phyloP scores from a whole-genome alignment of 768 basidiomycete genomes.

The Phylloporus sp. region DNA sequence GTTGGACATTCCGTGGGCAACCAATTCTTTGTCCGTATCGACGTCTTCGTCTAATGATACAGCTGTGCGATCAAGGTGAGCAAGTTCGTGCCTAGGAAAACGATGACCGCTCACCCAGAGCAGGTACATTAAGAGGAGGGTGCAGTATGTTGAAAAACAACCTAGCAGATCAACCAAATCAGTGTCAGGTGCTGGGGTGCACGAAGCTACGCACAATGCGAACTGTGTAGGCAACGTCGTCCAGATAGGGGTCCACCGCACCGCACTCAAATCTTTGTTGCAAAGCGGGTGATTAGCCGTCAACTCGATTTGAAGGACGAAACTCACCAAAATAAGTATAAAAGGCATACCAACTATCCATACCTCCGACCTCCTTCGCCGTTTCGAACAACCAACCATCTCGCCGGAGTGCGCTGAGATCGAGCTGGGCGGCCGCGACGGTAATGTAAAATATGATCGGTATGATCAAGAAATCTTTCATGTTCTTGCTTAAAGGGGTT shows the following conservation, averaged over 20 bases:
- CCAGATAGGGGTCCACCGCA: conserved; percentile 66
- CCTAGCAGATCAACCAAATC: conserved; percentile 36
- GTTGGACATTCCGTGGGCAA: conserved; percentile 92
- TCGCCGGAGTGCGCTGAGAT: conserved; percentile 54
- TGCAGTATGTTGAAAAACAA: conserved; percentile 83
- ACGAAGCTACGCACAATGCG: conserved; percentile 59
- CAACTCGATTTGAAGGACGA: neutral
- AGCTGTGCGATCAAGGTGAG: conserved; percentile 38
- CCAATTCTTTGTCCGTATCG: conserved; percentile 87
- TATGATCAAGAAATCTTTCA: conserved; percentile 71
- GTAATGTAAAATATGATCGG: conserved; percentile 81
- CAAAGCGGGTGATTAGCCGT: neutral
- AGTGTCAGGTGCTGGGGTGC: neutral
- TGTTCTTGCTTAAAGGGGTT: neutral
- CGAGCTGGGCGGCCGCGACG: conserved; percentile 55
- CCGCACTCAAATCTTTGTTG: conserved; percentile 51
- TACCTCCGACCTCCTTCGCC: conserved; percentile 30
- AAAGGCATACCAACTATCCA: conserved; percentile 73
- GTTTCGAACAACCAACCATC: conserved; percentile 84
- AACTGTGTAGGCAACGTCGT: conserved; percentile 90
- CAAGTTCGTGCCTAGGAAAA: neutral
- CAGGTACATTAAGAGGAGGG: conserved; percentile 85
- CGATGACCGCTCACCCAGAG: conserved; percentile 51
- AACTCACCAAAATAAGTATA: conserved; percentile 73
- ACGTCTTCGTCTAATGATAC: conserved; percentile 87